Evolutionary conservation across 306 rosid genomes (phyloP).

Genomic region (Cyamopsis tetragonoloba): DNA sequence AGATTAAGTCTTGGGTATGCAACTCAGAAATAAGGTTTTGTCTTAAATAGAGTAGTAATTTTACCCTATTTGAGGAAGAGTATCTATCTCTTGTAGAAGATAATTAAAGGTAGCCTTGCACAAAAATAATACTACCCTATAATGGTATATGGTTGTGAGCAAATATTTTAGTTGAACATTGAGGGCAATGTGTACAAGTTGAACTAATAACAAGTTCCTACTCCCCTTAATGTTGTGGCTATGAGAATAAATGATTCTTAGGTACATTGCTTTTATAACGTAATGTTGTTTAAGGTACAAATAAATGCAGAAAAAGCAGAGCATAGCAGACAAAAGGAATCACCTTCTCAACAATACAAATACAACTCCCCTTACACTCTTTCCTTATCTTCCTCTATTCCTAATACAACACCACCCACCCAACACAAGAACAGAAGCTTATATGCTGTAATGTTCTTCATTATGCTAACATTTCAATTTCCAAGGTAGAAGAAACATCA

Average conservation of each 20-base stretch:
- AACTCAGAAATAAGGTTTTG: no score
- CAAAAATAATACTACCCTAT: no score
- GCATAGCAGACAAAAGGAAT: slow-evolving; percentile 35
- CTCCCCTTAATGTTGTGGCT: background rate
- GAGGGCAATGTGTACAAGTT: slow-evolving; percentile 6
- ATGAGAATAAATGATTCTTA: background rate
- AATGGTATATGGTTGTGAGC: background rate
- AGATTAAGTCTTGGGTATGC: no score
- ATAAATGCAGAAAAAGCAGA: slow-evolving; percentile 8
- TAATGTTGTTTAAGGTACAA: slow-evolving; percentile 24
- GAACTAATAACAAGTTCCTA: background rate
- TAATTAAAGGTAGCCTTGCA: background rate
- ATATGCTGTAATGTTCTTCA: slow-evolving; percentile 34
- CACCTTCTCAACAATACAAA: slow-evolving; percentile 12
- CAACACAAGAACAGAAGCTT: background rate
- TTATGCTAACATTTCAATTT: slow-evolving; percentile 37
- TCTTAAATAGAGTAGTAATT: no score
- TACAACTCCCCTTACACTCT: background rate
- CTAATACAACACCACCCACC: slow-evolving; percentile 25
- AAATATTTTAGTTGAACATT: slow-evolving; percentile 14
- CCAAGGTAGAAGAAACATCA: slow-evolving; percentile 39
- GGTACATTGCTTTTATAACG: slow-evolving; percentile 31
- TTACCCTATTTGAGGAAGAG: no score
- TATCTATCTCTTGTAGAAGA: background rate
- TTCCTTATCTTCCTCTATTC: slow-evolving; percentile 1